Evolutionary conservation across 2,329 filamentous ascomycete genomes (phyloP).

Genomic region (Exophiala sideris): DNA sequence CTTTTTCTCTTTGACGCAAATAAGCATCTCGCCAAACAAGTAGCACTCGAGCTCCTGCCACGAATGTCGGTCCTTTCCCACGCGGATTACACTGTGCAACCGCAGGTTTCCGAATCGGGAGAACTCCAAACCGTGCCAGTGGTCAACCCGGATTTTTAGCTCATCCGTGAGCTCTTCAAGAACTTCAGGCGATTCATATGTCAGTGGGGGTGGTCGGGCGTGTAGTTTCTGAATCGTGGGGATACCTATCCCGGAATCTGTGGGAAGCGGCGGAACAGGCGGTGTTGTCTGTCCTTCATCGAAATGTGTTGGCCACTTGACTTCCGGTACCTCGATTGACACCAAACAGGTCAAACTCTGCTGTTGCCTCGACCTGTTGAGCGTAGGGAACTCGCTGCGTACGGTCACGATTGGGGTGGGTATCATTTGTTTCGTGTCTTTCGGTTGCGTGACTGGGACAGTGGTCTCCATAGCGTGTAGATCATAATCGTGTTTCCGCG

Average conservation of each 20-base stretch:
- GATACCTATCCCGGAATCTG: slow-evolving; percentile 46
- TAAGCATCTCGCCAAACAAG: slow-evolving; percentile 97
- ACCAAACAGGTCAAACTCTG: slow-evolving; percentile 92
- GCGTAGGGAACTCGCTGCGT: slow-evolving; percentile 92
- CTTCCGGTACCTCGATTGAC: slow-evolving; percentile 89
- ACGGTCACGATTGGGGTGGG: slow-evolving; percentile 89
- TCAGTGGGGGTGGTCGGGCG: slow-evolving; percentile 23
- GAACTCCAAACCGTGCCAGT: slow-evolving; percentile 97
- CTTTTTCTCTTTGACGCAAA: slow-evolving; percentile 98
- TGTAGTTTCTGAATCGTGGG: slow-evolving; percentile 36
- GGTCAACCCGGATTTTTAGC: slow-evolving; percentile 83
- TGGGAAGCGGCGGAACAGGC: slow-evolving; percentile 46
- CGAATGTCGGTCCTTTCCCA: slow-evolving; percentile 91
- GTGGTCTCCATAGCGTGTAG: slow-evolving; percentile 93
- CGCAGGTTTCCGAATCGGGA: slow-evolving; percentile 80
- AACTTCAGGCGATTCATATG: slow-evolving; percentile 69
- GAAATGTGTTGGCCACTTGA: slow-evolving; percentile 81
- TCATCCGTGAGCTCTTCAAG: slow-evolving; percentile 84
- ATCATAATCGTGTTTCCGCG: slow-evolving; percentile 86
- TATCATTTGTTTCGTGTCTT: slow-evolving; percentile 75
- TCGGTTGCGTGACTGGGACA: slow-evolving; percentile 67
- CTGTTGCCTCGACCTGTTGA: slow-evolving; percentile 87
- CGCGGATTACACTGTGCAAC: slow-evolving; percentile 81
- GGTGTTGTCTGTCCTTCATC: slow-evolving; percentile 66
- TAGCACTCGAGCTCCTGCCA: slow-evolving; percentile 99